Evolutionary conservation across 2,329 filamentous ascomycete genomes (phyloP).

Genomic region (Parastagonospora avenae): DNA sequence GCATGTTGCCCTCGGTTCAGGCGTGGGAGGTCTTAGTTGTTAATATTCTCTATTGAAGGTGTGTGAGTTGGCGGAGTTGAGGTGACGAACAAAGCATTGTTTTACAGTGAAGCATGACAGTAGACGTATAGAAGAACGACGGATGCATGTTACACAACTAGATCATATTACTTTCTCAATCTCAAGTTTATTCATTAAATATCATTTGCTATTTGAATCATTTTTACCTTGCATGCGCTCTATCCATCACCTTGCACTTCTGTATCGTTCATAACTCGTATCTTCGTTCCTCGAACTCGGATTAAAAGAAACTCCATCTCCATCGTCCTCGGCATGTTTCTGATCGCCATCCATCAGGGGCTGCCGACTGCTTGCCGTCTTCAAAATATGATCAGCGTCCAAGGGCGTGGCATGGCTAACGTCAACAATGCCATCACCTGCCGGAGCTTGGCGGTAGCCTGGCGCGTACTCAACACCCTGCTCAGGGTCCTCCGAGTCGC

Average conservation of each 20-base stretch:
- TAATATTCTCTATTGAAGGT: too few relatives aligned
- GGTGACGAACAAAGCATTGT: too few relatives aligned
- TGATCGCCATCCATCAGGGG: constrained; percentile 16
- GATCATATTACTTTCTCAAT: too few relatives aligned
- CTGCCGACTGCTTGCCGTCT: constrained; percentile 18
- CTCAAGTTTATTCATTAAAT: too few relatives aligned
- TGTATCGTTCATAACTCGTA: constrained; percentile 25
- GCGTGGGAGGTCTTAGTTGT: too few relatives aligned
- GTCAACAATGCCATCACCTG: constrained; percentile 20
- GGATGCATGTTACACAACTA: too few relatives aligned
- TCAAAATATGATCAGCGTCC: constrained; percentile 25
- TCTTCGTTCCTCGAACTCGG: constrained; percentile 11
- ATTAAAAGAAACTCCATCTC: constrained; percentile 10
- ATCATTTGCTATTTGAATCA: background rate
- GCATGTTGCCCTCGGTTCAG: too few relatives aligned
- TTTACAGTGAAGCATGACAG: too few relatives aligned
- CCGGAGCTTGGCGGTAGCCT: constrained; percentile 31
- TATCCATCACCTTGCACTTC: constrained; percentile 5
- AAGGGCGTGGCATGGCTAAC: constrained; percentile 29
- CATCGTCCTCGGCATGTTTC: constrained; percentile 6
- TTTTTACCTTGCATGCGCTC: background rate
- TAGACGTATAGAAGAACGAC: too few relatives aligned
- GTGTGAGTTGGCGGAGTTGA: too few relatives aligned
- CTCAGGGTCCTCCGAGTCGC: constrained; percentile 19
- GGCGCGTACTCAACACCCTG: constrained; percentile 31